Evolutionary conservation across 2,329 filamentous ascomycete genomes (phyloP).

Genomic region (Curvularia spicifera): DNA sequence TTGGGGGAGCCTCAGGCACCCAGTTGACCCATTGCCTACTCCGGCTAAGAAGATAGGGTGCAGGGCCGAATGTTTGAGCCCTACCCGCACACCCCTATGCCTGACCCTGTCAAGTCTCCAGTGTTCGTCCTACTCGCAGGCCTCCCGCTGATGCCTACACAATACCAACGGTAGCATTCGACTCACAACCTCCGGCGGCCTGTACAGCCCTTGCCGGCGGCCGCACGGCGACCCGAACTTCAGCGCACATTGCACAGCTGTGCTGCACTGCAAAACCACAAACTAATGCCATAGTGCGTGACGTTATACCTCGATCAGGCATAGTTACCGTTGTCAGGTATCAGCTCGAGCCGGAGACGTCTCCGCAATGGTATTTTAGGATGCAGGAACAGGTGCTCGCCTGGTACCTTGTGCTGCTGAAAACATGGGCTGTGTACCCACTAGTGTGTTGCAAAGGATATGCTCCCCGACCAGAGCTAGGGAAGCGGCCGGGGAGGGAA

Average conservation of each 20-base stretch:
- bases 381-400: constrained; percentile 20
- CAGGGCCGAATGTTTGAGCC: constrained; percentile 34
- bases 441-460: neutral
- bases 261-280: constrained; percentile 12
- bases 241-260: constrained; percentile 27
- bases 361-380: constrained; percentile 25
- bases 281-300: constrained; percentile 26
- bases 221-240: constrained; percentile 12
- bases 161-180: constrained; percentile 14
- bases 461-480: neutral
- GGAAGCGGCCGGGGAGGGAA: neutral
- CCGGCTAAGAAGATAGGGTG: constrained; percentile 3
- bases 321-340: constrained; percentile 35
- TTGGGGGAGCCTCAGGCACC: constrained; percentile 16
- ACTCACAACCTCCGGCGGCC: constrained; percentile 22
- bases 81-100: constrained; percentile 14
- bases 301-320: constrained; percentile 22
- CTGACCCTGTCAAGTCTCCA: no score
- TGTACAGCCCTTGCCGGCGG: constrained; percentile 15
- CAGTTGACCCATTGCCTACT: constrained; percentile 12
- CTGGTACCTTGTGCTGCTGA: constrained; percentile 11
- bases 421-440: constrained; percentile 5
- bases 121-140: no score
- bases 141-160: constrained; percentile 26
- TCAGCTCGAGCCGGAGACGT: constrained; percentile 22